Evolutionary conservation across 495 filamentous ascomycete species (phyloP).

Genomic region (Mycothermus thermophilus): DNA sequence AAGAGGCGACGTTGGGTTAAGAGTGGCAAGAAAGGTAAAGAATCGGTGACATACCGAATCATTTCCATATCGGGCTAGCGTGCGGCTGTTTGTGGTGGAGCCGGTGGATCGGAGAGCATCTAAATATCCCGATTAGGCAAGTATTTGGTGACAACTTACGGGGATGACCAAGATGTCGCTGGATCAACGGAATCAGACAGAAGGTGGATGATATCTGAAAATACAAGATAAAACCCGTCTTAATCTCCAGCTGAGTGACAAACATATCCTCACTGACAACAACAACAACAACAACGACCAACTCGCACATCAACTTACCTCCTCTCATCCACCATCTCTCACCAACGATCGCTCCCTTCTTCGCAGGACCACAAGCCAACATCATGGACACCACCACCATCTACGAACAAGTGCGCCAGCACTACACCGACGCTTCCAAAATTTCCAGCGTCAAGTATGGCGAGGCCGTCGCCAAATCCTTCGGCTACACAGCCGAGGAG

Average conservation of each 20-base stretch:
- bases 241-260: neutral
- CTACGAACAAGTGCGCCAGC: conserved; percentile 26
- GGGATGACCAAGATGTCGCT: no score
- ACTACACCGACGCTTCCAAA: conserved; percentile 24
- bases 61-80: conserved; percentile 2
- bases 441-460: conserved; percentile 19
- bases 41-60: conserved; percentile 8
- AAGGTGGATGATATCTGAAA: no score
- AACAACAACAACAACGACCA: neutral
- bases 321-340: conserved; percentile 1
- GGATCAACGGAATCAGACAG: no score
- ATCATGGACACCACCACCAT: conserved; percentile 11
- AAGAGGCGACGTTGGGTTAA: neutral
- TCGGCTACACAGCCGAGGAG: conserved; percentile 46
- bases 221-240: no score
- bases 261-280: neutral
- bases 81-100: no score
- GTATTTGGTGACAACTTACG: conserved; percentile 2
- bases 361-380: no score
- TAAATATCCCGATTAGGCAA: conserved; percentile 2
- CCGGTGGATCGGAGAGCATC: no score
- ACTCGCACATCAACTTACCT: neutral
- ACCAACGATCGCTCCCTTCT: no score
- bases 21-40: neutral
- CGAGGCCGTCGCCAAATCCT: conserved; percentile 38